Evolutionary conservation across 495 filamentous ascomycete genomes (phyloP).

Genomic region (Penicillium soppii): DNA sequence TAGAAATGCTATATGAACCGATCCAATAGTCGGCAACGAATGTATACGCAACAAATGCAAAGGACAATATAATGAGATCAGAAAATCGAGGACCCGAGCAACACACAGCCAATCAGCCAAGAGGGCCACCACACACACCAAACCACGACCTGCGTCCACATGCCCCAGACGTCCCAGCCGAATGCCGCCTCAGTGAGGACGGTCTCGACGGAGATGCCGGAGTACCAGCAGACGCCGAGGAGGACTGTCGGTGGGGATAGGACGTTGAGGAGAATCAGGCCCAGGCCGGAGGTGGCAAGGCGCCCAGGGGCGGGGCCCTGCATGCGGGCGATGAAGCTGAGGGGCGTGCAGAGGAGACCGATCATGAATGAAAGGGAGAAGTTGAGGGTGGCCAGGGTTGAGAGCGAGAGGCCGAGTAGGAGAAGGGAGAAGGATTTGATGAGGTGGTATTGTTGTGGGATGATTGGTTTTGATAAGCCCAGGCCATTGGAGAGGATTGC

Average conservation of each 20-base stretch:
- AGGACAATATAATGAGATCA: conserved; percentile 15
- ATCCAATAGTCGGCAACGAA: too few relatives aligned
- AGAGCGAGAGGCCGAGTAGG: conserved; percentile 85
- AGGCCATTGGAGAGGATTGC: conserved; percentile 54
- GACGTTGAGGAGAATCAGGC: conserved; percentile 49
- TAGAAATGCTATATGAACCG: neutral
- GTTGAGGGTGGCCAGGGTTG: conserved; percentile 91
- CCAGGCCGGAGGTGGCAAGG: conserved; percentile 21
- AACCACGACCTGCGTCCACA: conserved; percentile 86
- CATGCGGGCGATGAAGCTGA: conserved; percentile 66
- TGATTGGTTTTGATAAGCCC: conserved; percentile 47
- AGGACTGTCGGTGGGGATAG: conserved; percentile 68
- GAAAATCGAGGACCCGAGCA: conserved; percentile 45
- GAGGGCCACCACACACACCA: conserved; percentile 99
- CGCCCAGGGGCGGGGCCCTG: conserved; percentile 25
- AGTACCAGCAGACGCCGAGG: conserved; percentile 49
- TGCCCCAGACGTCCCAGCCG: conserved; percentile 88
- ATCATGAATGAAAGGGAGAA: conserved; percentile 89
- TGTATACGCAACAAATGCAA: too few relatives aligned
- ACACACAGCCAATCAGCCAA: conserved; percentile 69
- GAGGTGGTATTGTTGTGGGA: conserved; percentile 68
- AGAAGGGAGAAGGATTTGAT: conserved; percentile 91
- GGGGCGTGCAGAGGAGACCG: conserved; percentile 72
- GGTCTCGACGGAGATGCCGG: conserved; percentile 47
- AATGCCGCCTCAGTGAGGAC: conserved; percentile 77